Percentiles rank a stretch among this genome's conserved stretches.
Conservation (phyloP, 1,284 basidiomycete genomes). For the Mycosarcoma maydis region DNA sequence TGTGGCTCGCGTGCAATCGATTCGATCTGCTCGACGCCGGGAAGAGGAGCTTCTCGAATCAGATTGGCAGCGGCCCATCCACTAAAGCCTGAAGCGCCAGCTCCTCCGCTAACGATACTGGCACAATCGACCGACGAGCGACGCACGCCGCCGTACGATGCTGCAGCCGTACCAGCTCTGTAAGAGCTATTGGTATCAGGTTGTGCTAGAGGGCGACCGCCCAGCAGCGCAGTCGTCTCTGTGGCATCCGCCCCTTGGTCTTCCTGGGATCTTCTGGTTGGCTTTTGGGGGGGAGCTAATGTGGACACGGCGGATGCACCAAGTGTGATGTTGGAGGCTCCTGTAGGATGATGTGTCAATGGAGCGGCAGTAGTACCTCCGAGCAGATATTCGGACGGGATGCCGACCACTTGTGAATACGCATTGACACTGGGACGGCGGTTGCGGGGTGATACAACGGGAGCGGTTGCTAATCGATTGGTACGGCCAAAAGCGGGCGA, state of each 20-base stretch:
- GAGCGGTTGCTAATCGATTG: conserved; percentile 23
- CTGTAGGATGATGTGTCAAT: conserved; percentile 18
- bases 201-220: conserved; percentile 1
- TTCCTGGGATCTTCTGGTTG: conserved; percentile 1
- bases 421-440: conserved; percentile 44
- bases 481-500: conserved; percentile 33
- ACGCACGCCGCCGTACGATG: conserved; percentile 29
- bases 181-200: conserved; percentile 2
- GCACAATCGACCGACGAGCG: conserved; percentile 27
- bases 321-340: conserved; percentile 23
- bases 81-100: conserved; percentile 32
- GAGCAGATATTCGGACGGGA: conserved; percentile 47
- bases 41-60: conserved; percentile 36
- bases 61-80: conserved; percentile 46
- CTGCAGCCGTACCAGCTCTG: conserved; percentile 4
- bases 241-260: conserved; percentile 3
- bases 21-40: conserved; percentile 49
- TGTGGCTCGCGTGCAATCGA: conserved; percentile 41
- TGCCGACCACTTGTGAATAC: conserved; percentile 39
- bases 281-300: conserved; percentile 4
- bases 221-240: conserved; percentile 34
- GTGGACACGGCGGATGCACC: conserved; percentile 11
- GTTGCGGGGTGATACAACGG: conserved; percentile 29
- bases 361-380: conserved; percentile 41
- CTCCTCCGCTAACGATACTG: conserved; percentile 23